Evolutionary conservation across 1,139 yeast species (phyloP).

Genomic region (Magnusiomyces paraingens): DNA sequence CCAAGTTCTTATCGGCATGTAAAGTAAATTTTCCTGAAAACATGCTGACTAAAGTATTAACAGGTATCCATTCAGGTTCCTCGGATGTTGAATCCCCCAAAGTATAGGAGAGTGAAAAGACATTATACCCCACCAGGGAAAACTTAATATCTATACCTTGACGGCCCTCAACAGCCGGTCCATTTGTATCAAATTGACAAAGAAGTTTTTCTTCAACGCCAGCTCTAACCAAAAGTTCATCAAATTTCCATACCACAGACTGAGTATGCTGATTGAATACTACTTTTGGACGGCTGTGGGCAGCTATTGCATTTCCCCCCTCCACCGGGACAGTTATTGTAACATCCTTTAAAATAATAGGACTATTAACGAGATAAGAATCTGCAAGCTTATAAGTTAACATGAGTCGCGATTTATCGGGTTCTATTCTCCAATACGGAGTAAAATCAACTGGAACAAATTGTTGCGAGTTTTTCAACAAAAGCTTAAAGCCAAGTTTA

Average conservation of each 20-base stretch:
- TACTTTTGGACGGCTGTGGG: slow-evolving; percentile 87
- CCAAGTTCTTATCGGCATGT: slow-evolving; percentile 24
- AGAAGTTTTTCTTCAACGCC: slow-evolving; percentile 54
- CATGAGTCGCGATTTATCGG: slow-evolving; percentile 77
- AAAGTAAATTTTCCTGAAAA: slow-evolving; percentile 21
- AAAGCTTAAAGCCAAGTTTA: slow-evolving; percentile 45
- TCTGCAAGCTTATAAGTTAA: slow-evolving; percentile 60
- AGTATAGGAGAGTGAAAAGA: neutral
- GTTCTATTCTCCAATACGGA: slow-evolving; percentile 87
- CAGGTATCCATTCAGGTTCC: slow-evolving; percentile 16
- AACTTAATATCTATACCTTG: slow-evolving; percentile 31
- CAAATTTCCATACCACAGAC: slow-evolving; percentile 78
- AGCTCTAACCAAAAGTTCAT: slow-evolving; percentile 48
- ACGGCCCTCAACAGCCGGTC: slow-evolving; percentile 28
- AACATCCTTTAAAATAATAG: slow-evolving; percentile 47
- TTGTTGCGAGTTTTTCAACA: slow-evolving; percentile 35
- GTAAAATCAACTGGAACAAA: slow-evolving; percentile 57
- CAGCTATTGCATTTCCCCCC: slow-evolving; percentile 52
- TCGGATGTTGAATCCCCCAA: neutral
- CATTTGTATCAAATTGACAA: slow-evolving; percentile 35
- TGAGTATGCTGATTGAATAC: slow-evolving; percentile 77
- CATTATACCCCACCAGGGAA: slow-evolving; percentile 11
- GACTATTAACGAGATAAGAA: slow-evolving; percentile 37
- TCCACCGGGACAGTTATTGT: slow-evolving; percentile 53
- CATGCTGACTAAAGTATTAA: slow-evolving; percentile 17